A percentile compares a stretch with the other conserved stretches of the same genome.
These are phyloP conservation scores for Carex pumila DNA, from an alignment of 176 grass and related monocot genomes.

Conservation along the genomic window DNA sequence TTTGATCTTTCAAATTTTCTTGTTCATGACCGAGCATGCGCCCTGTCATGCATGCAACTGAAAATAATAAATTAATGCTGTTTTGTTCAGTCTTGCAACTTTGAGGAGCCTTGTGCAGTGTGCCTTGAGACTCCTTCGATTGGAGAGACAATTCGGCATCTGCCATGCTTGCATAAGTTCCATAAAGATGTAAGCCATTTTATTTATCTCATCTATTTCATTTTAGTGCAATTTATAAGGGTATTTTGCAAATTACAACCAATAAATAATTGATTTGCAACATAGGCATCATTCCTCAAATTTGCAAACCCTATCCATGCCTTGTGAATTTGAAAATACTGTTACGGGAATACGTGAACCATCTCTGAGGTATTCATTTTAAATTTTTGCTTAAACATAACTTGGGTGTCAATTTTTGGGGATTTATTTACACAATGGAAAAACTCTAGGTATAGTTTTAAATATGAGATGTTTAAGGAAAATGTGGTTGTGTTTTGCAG, in stretches of 20 bases:
- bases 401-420: background rate
- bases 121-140: slow-evolving; percentile 64
- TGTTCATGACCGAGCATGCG: too few relatives aligned
- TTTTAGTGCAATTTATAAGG: background rate
- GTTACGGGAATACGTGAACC: too few relatives aligned
- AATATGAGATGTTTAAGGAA: background rate
- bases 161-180: slow-evolving; percentile 91
- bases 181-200: slow-evolving; percentile 67
- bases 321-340: background rate
- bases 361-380: background rate
- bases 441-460: background rate
- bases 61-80: slow-evolving; percentile 1
- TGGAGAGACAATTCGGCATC: slow-evolving; percentile 71
- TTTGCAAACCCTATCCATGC: background rate
- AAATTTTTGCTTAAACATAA: background rate
- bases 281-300: background rate
- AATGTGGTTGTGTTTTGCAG: background rate
- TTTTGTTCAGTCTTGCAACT: slow-evolving; percentile 47
- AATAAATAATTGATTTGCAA: background rate
- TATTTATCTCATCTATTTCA: background rate
- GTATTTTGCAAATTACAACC: background rate
- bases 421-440: background rate
- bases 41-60: background rate
- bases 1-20: too few relatives aligned
- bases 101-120: slow-evolving; percentile 68